Conservation (phyloP, 148 eudicot species). For the Heliosperma pusillum region DNA sequence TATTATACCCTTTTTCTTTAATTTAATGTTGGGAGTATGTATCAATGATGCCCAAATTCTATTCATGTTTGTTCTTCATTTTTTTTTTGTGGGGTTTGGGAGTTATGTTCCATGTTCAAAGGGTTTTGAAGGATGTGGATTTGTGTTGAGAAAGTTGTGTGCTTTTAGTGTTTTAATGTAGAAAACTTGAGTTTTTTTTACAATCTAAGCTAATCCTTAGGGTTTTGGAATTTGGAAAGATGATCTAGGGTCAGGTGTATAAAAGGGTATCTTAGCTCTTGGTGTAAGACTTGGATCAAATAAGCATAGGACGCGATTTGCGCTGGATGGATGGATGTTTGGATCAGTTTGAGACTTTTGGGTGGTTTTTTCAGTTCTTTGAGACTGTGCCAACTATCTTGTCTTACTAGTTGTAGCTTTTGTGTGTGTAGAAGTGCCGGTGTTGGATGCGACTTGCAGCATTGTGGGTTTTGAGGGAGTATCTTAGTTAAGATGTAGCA, state of each 20-base stretch:
- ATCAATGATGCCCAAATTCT: not conserved
- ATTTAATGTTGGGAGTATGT: not conserved
- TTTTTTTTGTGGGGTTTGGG: not conserved
- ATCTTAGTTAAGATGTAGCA: constrained; percentile 35
- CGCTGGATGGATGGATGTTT: not conserved
- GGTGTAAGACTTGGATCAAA: not conserved
- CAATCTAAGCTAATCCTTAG: not conserved
- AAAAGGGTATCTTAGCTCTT: not conserved
- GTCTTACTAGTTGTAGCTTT: too few species aligned
- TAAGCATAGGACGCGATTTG: not conserved
- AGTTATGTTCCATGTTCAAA: not conserved
- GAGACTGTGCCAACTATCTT: not conserved
- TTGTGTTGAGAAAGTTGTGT: not conserved
- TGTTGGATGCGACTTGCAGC: not conserved
- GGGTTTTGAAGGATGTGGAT: not conserved
- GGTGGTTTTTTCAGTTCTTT: not conserved
- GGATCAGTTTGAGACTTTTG: not conserved
- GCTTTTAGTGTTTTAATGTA: constrained; percentile 2
- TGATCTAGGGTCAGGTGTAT: not conserved
- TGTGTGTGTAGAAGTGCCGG: too few species aligned
- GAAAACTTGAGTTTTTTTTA: not conserved
- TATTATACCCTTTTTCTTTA: not conserved
- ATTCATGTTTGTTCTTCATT: not conserved
- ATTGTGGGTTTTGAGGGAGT: constrained; percentile 50
- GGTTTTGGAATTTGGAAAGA: not conserved